Evolutionary conservation across 148 eudicot genomes (phyloP).

Genomic region (Pouteria glomerata): DNA sequence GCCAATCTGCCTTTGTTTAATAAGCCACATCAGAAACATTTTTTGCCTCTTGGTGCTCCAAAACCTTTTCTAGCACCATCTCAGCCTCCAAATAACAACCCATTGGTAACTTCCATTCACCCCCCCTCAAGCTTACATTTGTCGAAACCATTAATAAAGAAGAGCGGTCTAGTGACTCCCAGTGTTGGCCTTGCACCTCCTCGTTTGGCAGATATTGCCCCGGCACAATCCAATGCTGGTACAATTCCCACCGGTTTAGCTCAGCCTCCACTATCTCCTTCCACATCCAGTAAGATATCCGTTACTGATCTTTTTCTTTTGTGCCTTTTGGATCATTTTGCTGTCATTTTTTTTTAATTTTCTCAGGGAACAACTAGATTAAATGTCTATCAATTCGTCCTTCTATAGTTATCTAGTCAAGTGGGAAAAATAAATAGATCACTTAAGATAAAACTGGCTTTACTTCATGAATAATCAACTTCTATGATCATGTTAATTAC

Average conservation of each 20-base stretch:
- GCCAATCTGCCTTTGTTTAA: slow-evolving; percentile 19
- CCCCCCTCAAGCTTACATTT: slow-evolving; percentile 43
- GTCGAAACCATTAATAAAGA: slow-evolving; percentile 39
- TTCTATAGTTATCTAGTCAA: not conserved
- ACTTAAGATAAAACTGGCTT: not conserved
- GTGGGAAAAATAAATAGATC: not conserved
- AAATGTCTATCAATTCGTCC: not conserved
- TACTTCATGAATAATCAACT: not conserved
- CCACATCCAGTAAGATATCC: slow-evolving; percentile 47
- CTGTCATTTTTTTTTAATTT: slow-evolving; percentile 3
- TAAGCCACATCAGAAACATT: slow-evolving; percentile 21
- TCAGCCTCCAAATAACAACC: slow-evolving; percentile 41
- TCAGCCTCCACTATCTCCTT: slow-evolving; percentile 81
- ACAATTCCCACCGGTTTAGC: slow-evolving; percentile 45
- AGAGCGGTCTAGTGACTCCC: slow-evolving; percentile 29
- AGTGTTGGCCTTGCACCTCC: slow-evolving; percentile 32
- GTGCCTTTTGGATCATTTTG: not conserved
- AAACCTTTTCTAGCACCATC: slow-evolving; percentile 27
- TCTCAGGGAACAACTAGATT: not conserved
- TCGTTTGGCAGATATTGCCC: slow-evolving; percentile 49
- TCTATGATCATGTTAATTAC: not conserved
- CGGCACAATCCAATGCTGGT: slow-evolving; percentile 39
- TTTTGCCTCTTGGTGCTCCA: slow-evolving; percentile 25
- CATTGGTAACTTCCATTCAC: slow-evolving; percentile 31
- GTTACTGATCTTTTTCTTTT: not conserved